These are phyloP conservation scores for Fomitopsis pulvina DNA, from an alignment of 768 basidiomycete genomes.

Conservation along the genomic window DNA sequence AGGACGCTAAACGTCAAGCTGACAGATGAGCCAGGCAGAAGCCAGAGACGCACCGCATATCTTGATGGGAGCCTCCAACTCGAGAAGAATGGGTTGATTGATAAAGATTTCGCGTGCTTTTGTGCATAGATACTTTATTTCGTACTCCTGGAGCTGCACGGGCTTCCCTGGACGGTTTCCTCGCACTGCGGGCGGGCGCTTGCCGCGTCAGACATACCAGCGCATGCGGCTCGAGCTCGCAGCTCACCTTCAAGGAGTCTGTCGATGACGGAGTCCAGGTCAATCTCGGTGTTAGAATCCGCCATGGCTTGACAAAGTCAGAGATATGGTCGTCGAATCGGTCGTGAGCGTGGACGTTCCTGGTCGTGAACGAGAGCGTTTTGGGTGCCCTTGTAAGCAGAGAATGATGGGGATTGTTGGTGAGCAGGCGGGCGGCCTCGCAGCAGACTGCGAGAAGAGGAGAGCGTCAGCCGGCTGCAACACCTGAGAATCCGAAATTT, in stretches of 20 bases:
- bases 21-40: conserved; percentile 5
- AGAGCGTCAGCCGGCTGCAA: conserved; percentile 25
- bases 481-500: conserved; percentile 34
- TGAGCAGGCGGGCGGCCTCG: conserved; percentile 3
- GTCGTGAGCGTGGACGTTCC: conserved; percentile 18
- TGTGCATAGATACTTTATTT: conserved; percentile 99
- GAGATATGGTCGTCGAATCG: conserved; percentile 16
- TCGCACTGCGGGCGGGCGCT: conserved; percentile 54
- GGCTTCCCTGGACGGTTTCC: conserved; percentile 98
- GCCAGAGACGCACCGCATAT: conserved; percentile 79
- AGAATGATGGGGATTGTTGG: not conserved
- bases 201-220: conserved; percentile 8
- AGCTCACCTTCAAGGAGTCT: conserved; percentile 90
- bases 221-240: conserved; percentile 5
- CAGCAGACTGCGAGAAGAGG: conserved; percentile 5
- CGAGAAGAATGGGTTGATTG: conserved; percentile 95
- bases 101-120: conserved; percentile 99
- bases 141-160: conserved; percentile 96
- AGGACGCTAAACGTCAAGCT: not conserved
- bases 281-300: conserved; percentile 85
- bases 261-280: conserved; percentile 99
- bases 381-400: conserved; percentile 9
- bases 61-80: conserved; percentile 99
- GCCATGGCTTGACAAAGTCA: conserved; percentile 43
- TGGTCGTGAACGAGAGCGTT: conserved; percentile 13